phyloP scores from a whole-genome alignment of 1,284 basidiomycete species.

The Melanopsichium pennsylvanicum region DNA sequence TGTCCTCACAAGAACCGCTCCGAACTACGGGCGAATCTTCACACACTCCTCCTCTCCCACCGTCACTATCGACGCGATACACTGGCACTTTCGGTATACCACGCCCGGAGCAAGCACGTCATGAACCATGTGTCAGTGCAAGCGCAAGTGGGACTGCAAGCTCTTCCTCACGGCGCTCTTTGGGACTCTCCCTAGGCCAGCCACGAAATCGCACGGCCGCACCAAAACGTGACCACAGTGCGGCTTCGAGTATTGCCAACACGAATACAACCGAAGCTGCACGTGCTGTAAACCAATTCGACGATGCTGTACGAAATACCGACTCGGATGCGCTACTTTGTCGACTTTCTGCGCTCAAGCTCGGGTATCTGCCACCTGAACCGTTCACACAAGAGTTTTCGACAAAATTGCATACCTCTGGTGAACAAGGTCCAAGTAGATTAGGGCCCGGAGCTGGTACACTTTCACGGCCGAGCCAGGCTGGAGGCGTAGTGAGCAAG shows the following conservation, averaged over 20 bases:
- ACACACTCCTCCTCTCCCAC: not conserved
- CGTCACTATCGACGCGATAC: not conserved
- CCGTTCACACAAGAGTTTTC: conserved; percentile 42
- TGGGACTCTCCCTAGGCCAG: conserved; percentile 25
- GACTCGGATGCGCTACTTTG: conserved; percentile 79
- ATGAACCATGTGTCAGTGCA: not conserved
- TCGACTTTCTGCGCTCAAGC: conserved; percentile 71
- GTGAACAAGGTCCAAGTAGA: not conserved
- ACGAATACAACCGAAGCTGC: not conserved
- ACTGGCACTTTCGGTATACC: conserved; percentile 1
- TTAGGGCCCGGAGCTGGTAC: not conserved
- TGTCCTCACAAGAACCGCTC: not conserved
- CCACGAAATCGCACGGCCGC: conserved; percentile 12
- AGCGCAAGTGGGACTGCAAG: not conserved
- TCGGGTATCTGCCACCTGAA: conserved; percentile 32
- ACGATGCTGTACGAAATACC: conserved; percentile 75
- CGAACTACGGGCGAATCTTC: too few relatives aligned
- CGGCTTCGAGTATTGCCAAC: not conserved
- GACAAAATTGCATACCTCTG: not conserved
- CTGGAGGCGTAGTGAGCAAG: conserved; percentile 68
- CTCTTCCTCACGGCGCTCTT: not conserved
- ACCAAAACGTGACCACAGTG: not conserved
- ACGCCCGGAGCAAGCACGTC: not conserved
- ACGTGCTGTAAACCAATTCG: conserved; percentile 58
- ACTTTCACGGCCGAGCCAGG: not conserved